Evolutionary conservation across 1,139 yeast species (phyloP), one percentile per base, ranked within the genome.

Genomic region (Candida sanyaensis): DNA sequence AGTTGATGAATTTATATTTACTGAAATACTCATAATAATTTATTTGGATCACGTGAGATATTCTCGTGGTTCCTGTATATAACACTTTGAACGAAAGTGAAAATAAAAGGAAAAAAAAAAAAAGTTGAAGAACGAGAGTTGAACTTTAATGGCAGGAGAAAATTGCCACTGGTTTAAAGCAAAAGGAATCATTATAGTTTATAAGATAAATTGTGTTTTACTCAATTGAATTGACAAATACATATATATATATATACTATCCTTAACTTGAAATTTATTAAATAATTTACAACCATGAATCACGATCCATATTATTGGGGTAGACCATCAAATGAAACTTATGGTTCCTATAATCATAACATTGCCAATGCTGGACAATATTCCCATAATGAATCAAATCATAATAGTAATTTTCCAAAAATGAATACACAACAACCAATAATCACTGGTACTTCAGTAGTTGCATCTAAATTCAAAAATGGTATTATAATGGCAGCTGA

Each of bases 271-370:
- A 17, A 17, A 17, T 17, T 17, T 12, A 37, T 13, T 38, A n/a
- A 4, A 3, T 21, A 13, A 10, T 10, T 37, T 34, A 30, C 8
- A 13, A 40, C 28, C 11, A 92, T 93, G 99, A 88, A 93, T 63
- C 98, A 93, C 90, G 89, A 88, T 76, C 98, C 97, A 57, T 85
- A 77, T 59, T 78, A 80, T 59, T 93, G 99, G 99, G 99, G 98
- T 21, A 88, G 97, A 71, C 98, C 98, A 51, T 77, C 86, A 45
- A 84, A 87, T 64, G 83, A 80, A 43, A 77, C 84, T 3, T 93
- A 93, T 62, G 99, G 99, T 12, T 66, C 74, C 11, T 93, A 91
- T 71, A 88, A 87, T 66, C 72, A 75, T 43, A 69, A 78, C 43
- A 89, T 91, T 63, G 91, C 96, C 54, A 72, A 83, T 55, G 77